Conservation (phyloP, 2,329 filamentous ascomycete genomes). For the Teratosphaeria nubilosa region DNA sequence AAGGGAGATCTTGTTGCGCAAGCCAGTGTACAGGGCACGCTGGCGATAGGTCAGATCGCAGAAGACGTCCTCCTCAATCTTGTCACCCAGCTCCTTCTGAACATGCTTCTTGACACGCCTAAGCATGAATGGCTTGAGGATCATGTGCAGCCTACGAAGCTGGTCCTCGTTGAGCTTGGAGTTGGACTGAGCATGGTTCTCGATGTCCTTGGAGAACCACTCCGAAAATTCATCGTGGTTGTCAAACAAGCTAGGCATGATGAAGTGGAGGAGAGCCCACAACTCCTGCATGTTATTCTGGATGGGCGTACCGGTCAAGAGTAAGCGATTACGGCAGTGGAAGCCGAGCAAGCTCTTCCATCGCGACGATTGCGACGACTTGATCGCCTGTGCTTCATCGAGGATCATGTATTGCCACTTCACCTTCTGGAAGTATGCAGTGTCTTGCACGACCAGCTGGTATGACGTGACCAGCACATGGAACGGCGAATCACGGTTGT, state of each 20-base stretch:
- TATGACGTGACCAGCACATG: slow-evolving; percentile 96
- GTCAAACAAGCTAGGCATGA: slow-evolving; percentile 98
- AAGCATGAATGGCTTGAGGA: slow-evolving; percentile 98
- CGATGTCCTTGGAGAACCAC: slow-evolving; percentile 93
- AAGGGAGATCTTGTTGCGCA: slow-evolving; percentile 95
- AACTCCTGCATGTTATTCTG: slow-evolving; percentile 99
- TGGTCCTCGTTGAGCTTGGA: slow-evolving; percentile 99
- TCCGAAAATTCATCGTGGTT: slow-evolving; percentile 88
- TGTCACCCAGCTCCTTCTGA: slow-evolving; percentile 96
- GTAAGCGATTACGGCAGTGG: slow-evolving; percentile 85
- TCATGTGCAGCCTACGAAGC: slow-evolving; percentile 94
- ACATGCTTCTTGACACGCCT: slow-evolving; percentile 99
- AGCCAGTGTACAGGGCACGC: slow-evolving; percentile 80
- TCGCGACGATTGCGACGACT: slow-evolving; percentile 88
- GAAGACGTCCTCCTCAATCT: slow-evolving; percentile 93
- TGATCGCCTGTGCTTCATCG: slow-evolving; percentile 97
- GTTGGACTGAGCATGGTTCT: slow-evolving; percentile 96
- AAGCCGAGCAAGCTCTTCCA: slow-evolving; percentile 95
- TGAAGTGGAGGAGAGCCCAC: slow-evolving; percentile 96
- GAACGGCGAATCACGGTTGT: slow-evolving; percentile 85
- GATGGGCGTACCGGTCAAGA: slow-evolving; percentile 93
- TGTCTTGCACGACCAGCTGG: slow-evolving; percentile 90
- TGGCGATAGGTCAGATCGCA: slow-evolving; percentile 95
- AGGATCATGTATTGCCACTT: slow-evolving; percentile 99
- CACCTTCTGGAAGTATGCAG: slow-evolving; percentile 97